Conservation (phyloP, 192 early-diverging fungal genomes). For the Fimicolochytrium jonesii region DNA sequence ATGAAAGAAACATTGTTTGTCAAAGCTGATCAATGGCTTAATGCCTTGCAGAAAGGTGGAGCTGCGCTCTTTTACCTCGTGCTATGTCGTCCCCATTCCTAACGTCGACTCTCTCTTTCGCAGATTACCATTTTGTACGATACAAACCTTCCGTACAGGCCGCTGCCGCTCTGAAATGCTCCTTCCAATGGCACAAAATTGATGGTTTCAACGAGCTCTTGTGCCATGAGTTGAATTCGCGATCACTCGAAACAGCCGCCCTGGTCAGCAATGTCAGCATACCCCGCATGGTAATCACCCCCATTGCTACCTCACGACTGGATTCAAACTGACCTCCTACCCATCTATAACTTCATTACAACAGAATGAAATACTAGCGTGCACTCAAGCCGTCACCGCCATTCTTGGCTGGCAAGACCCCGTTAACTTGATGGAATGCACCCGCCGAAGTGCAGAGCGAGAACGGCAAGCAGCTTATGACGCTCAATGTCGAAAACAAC, state of each 20-base stretch:
- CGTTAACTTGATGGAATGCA: too few relatives aligned
- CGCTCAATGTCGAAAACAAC: too few relatives aligned
- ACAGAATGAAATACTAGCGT: too few relatives aligned
- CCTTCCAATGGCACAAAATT: neutral
- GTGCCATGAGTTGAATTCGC: neutral
- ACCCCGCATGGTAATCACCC: slow-evolving; percentile 10
- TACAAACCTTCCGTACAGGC: slow-evolving; percentile 25
- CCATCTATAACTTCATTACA: too few relatives aligned
- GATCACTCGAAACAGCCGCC: neutral
- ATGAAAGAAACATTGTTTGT: neutral
- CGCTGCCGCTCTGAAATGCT: slow-evolving; percentile 15
- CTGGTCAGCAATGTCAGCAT: slow-evolving; percentile 7
- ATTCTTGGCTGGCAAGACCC: too few relatives aligned
- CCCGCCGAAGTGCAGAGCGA: too few relatives aligned
- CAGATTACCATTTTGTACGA: slow-evolving; percentile 12
- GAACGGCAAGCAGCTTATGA: too few relatives aligned
- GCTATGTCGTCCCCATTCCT: neutral
- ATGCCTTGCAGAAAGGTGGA: neutral
- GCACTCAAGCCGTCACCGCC: too few relatives aligned
- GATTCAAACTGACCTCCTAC: too few relatives aligned
- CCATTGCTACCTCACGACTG: neutral
- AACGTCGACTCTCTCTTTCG: neutral
- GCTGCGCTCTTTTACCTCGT: neutral
- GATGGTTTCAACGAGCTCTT: neutral
- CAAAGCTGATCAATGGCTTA: neutral